Percentiles rank a stretch among this genome's conserved stretches.
Evolutionary conservation across 805 yeast genomes (phyloP).

Genomic region (Torulaspora delbrueckii): DNA sequence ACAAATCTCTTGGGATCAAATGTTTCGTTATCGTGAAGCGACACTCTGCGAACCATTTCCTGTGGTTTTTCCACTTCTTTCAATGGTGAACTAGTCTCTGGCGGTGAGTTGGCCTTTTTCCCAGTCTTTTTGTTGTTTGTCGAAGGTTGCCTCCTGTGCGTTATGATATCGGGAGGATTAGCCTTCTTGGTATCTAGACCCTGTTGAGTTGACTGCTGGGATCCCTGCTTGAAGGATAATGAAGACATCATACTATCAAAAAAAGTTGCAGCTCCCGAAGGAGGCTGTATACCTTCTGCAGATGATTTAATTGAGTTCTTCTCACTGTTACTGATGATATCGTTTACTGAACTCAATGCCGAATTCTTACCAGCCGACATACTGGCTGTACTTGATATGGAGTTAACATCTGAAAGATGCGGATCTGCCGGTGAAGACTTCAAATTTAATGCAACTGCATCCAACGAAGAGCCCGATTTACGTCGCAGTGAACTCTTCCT

Average conservation of each 20-base stretch:
- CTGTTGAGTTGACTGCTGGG: slow-evolving; percentile 4
- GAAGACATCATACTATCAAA: slow-evolving; percentile 24
- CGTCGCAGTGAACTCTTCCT: slow-evolving; percentile 5
- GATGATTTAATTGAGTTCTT: slow-evolving; percentile 5
- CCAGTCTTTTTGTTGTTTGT: slow-evolving; percentile 7
- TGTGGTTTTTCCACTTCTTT: slow-evolving; percentile 23
- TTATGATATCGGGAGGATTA: slow-evolving; percentile 28
- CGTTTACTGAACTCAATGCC: slow-evolving; percentile 22
- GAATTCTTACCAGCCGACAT: slow-evolving; percentile 9
- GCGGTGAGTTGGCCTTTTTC: slow-evolving; percentile 6
- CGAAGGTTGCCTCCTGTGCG: slow-evolving; percentile 30
- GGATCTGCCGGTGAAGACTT: slow-evolving; percentile 32
- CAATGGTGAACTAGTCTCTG: slow-evolving; percentile 15
- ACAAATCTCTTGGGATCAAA: slow-evolving; percentile 44
- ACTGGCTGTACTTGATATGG: slow-evolving; percentile 19
- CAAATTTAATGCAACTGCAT: slow-evolving; percentile 15
- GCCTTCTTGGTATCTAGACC: slow-evolving; percentile 2
- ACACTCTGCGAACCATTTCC: slow-evolving; percentile 13
- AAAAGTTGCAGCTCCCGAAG: slow-evolving; percentile 14
- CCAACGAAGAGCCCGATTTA: slow-evolving; percentile 14
- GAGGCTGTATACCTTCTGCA: slow-evolving; percentile 1
- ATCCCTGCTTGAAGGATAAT: slow-evolving; percentile 15
- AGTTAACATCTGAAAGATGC: slow-evolving; percentile 24
- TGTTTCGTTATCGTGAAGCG: slow-evolving; percentile 7
- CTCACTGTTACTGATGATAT: slow-evolving; percentile 12